Evolutionary conservation across 192 early-diverging fungal species (phyloP).

Genomic region (Coemansia reversa): DNA sequence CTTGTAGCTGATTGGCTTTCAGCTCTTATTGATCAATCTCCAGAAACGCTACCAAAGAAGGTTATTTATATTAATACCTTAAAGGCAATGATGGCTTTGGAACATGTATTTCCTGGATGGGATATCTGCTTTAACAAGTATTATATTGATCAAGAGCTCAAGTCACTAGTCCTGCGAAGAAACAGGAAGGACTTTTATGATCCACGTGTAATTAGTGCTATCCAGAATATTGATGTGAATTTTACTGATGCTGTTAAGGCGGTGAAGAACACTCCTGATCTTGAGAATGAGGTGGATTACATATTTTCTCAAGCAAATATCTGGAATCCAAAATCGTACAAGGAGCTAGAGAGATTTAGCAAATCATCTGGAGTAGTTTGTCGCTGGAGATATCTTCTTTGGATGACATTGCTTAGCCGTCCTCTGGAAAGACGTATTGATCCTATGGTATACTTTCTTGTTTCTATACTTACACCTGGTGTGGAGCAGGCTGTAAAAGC

Average conservation of each 20-base stretch:
- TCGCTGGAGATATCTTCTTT: constrained; percentile 43
- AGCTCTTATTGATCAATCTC: constrained; percentile 9
- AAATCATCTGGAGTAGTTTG: constrained; percentile 19
- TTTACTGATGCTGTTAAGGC: constrained; percentile 4
- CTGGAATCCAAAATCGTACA: constrained; percentile 19
- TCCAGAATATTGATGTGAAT: constrained; percentile 9
- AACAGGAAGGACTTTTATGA: too few relatives aligned
- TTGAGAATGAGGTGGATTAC: constrained; percentile 2
- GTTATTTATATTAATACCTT: constrained; percentile 33
- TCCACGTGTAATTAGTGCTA: not conserved
- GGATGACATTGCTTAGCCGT: constrained; percentile 29
- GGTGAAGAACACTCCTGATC: not conserved
- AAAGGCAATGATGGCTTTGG: constrained; percentile 1
- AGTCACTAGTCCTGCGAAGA: constrained; percentile 3
- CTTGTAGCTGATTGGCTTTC: constrained; percentile 31
- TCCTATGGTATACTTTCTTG: constrained; percentile 30
- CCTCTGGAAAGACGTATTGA: constrained; percentile 33
- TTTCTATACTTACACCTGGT: constrained; percentile 11
- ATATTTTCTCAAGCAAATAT: constrained; percentile 4
- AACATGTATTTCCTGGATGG: constrained; percentile 23
- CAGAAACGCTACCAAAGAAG: constrained; percentile 7
- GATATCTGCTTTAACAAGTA: constrained; percentile 28
- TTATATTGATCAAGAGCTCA: constrained; percentile 35
- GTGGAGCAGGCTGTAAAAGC: constrained; percentile 11
- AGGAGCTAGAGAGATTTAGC: constrained; percentile 10